Percentiles rank a stretch among this genome's conserved stretches.
Conservation (phyloP, 371 early-diverging fungal genomes). For the Lichtheimia corymbifera region DNA sequence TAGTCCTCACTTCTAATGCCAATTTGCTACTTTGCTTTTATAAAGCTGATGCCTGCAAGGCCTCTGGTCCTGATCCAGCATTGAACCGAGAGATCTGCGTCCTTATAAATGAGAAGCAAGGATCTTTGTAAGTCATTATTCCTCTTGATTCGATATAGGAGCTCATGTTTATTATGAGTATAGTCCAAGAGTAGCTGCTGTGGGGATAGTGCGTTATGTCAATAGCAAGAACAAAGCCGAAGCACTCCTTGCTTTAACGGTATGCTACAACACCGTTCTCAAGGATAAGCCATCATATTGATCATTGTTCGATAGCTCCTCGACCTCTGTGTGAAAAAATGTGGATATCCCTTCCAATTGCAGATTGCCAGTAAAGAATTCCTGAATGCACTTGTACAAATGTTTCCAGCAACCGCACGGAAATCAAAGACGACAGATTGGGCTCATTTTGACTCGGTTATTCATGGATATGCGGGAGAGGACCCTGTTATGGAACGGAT, state of each 20-base stretch:
- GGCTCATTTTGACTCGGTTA: conserved; percentile 26
- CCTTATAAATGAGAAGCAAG: conserved; percentile 85
- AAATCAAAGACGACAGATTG: conserved; percentile 4
- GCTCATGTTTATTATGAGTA: not conserved
- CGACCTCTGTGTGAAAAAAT: conserved; percentile 94
- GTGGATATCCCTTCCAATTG: conserved; percentile 94
- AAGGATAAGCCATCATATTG: not conserved
- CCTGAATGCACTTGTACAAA: conserved; percentile 87
- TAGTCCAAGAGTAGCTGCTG: conserved; percentile 87
- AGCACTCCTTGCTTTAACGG: conserved; percentile 74
- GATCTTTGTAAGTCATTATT: conserved; percentile 66
- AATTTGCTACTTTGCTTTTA: not conserved
- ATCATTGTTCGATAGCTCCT: conserved; percentile 62
- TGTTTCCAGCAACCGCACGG: conserved; percentile 83
- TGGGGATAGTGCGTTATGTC: conserved; percentile 75
- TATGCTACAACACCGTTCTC: conserved; percentile 21
- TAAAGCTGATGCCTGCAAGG: conserved; percentile 79
- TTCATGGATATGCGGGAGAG: conserved; percentile 24
- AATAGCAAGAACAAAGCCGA: conserved; percentile 72
- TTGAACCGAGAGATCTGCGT: conserved; percentile 94
- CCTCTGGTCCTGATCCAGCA: conserved; percentile 77
- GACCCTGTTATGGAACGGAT: conserved; percentile 80
- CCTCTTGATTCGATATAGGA: not conserved
- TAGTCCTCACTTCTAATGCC: not conserved
- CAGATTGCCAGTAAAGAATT: conserved; percentile 94